Conservation (phyloP, 2,329 filamentous ascomycete genomes). For the Conoideocrella luteorostrata region DNA sequence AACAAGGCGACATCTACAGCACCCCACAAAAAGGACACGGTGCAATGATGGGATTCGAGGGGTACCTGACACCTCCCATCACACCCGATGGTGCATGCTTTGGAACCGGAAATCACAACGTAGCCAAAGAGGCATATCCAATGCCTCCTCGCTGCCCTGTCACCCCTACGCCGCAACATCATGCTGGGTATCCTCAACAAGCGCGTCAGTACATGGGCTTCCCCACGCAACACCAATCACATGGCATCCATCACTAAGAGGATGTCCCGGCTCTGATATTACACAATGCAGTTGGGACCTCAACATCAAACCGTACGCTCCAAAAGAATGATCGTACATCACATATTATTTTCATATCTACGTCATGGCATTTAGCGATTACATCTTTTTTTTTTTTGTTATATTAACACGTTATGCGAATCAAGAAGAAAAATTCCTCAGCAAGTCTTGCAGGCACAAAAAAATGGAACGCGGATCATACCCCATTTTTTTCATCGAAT, state of each 20-base stretch:
- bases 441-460: constrained; percentile 33
- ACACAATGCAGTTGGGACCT: too few relatives aligned
- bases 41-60: constrained; percentile 57
- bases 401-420: constrained; percentile 16
- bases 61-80: constrained; percentile 79
- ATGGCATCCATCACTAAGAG: constrained; percentile 37
- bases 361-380: constrained; percentile 42
- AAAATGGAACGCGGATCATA: constrained; percentile 33
- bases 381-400: constrained; percentile 25
- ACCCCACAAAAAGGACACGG: constrained; percentile 74
- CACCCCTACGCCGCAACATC: constrained; percentile 49
- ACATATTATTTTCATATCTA: constrained; percentile 20
- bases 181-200: constrained; percentile 27
- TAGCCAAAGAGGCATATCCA: constrained; percentile 41
- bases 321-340: neutral
- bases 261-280: too few relatives aligned
- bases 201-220: constrained; percentile 31
- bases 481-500: constrained; percentile 19
- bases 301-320: neutral
- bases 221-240: constrained; percentile 30
- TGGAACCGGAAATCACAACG: constrained; percentile 26
- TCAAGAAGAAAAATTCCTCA: constrained; percentile 21
- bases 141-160: constrained; percentile 52
- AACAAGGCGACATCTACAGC: constrained; percentile 59
- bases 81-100: constrained; percentile 66